Evolutionary conservation across 805 yeast species (phyloP), one percentile per base, ranked within the genome.

Genomic region (Yarrowia porcina): DNA sequence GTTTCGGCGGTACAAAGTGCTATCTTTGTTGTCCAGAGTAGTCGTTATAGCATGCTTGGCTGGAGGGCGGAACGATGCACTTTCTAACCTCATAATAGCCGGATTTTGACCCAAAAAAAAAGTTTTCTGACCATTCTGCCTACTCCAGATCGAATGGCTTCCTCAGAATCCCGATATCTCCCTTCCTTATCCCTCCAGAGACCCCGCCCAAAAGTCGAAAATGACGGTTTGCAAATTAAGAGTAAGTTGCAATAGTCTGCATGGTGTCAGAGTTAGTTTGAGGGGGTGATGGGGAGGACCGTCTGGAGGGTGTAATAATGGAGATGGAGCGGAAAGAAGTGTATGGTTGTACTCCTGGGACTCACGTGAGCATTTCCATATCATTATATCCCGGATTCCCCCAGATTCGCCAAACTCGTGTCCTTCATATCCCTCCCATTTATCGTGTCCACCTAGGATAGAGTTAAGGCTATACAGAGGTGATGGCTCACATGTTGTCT

Each of bases 201-300:
- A 4, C 20, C 4, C 32, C 17, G 21, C 17, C 13, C 9, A 45
- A 45, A 45, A 18, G 52, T 28, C 52, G 52, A 45, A 45, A 45
- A 45, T 45, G 52, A 45, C 52, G 52, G 52, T 45, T 45, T 45
- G 52, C 52, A 27, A 28, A 28, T 45, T 45, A 45, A 45, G 50
- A 44, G 50, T 44, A 45, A 45, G 52, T 45, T 45, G 35, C 52
- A 27, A 45, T 28, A 18, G 35, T 28, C 25, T 45, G 52, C 52
- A 45, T 45, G 36, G 36, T 30, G 52, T 30, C 36, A 45, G 15
- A 45, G 52, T 45, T 30, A 11, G 50, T 18, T 12, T 45, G 52
- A 30, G 33, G 36, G 23, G 33, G 28, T 11, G 8, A 2, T n/a
- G 9, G 9, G 13, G 38, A n/a, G 15, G 38, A n/a, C 1, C 7